Base-by-base conservation (phyloP, 495 filamentous ascomycete species). In the Xylona heveae region DNA sequence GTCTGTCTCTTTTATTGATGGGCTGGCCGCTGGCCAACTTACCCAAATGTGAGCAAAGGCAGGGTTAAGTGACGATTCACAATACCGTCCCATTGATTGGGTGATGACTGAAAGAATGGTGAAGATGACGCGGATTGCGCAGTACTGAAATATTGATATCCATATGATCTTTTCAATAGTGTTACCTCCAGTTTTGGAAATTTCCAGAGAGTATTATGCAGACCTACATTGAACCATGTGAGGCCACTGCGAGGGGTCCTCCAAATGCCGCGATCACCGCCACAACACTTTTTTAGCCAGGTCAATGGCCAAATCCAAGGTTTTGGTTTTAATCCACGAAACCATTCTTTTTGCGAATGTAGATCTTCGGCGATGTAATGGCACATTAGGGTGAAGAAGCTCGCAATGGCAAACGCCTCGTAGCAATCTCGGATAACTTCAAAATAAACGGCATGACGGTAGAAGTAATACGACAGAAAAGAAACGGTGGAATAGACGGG, bases 341-440 rank as follows among this genome's bases (percentile, higher is more conserved):
- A 93, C 49, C 78, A 91, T 16, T 83, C 66, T 50, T 93, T 93
- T 52, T 93, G 83, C 18, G 67, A 67, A 43, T 81, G 79, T 18
- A 93, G 53, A 41, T 74, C 66, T 14, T 78, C 78, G 5, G 70
- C 77, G 36, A 83, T 68, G 45, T 90, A 91, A 47, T 74, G 64
- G 46, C 82, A 91, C 43, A 91, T 51, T 14, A 93, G 60, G n/a
- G 77, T 67, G 51, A 92, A 93, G 61, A 93, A 93, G 34, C 74
- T 74, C 20, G 79, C 73, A 37, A 93, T 85, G 26, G 80, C 77
- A 43, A 93, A 88, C 3, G 83, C 81, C 56, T 93, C 83, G 51
- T 91, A 91, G 51, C 78, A 90, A 45, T 91, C 71, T 38, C 76
- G 68, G 31, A 83, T 44, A 19, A 91, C 72, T 40, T 76, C 59